phyloP scores from a whole-genome alignment of 306 rosid species.

The Trifolium fragiferum region DNA sequence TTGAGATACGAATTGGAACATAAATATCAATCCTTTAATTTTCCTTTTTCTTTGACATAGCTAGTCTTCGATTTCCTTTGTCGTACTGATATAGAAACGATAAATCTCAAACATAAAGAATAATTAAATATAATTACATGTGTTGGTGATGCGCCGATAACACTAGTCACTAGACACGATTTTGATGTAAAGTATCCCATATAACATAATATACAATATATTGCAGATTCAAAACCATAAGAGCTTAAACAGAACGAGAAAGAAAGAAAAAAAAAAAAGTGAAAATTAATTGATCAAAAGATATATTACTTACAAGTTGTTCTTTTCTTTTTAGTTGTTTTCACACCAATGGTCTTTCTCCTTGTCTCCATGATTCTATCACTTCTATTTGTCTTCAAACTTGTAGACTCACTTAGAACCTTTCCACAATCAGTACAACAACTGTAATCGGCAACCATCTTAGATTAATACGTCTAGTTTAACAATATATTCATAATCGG shows the following conservation, averaged over 20 bases:
- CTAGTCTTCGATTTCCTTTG: neutral
- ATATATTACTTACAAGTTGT: neutral
- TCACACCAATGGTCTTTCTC: neutral
- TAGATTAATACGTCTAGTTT: too few relatives aligned
- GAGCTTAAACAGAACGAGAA: neutral
- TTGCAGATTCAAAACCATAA: too few relatives aligned
- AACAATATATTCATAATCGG: too few relatives aligned
- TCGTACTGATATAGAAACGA: too few relatives aligned
- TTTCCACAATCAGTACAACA: constrained; percentile 38
- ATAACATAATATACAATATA: too few relatives aligned
- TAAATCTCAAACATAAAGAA: too few relatives aligned
- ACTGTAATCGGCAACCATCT: neutral
- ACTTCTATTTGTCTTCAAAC: neutral
- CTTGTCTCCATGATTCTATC: neutral
- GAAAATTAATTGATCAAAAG: neutral
- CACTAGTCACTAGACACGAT: too few relatives aligned
- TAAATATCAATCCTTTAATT: neutral
- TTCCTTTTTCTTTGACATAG: neutral
- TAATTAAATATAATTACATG: too few relatives aligned
- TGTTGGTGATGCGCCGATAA: too few relatives aligned
- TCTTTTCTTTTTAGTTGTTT: neutral
- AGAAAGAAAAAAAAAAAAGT: neutral
- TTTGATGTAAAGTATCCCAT: too few relatives aligned
- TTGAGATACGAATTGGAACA: neutral
- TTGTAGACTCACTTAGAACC: constrained; percentile 9